phyloP scores from a whole-genome alignment of 768 basidiomycete species.

The Mrakia blollopis region DNA sequence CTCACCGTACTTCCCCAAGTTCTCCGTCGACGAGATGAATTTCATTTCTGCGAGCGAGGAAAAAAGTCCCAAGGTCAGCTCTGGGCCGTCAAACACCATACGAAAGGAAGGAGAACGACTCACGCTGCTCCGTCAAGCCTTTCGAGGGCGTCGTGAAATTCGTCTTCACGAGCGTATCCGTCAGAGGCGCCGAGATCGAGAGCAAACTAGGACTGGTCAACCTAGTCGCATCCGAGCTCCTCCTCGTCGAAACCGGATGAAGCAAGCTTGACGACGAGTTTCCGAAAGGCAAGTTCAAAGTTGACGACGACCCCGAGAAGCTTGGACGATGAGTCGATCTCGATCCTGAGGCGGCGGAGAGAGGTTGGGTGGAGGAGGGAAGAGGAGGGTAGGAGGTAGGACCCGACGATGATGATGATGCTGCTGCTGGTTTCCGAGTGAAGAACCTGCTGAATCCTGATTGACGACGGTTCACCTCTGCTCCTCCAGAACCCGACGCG shows the following conservation, averaged over 20 bases:
- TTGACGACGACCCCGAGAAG: not conserved
- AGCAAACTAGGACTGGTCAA: not conserved
- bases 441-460: slow-evolving; percentile 9
- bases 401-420: not conserved
- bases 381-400: slow-evolving; percentile 1
- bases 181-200: slow-evolving; percentile 6
- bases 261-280: not conserved
- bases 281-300: not conserved
- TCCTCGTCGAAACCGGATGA: slow-evolving; percentile 10
- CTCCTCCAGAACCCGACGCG: not conserved
- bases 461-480: not conserved
- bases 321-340: not conserved
- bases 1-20: slow-evolving; percentile 12
- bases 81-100: not conserved
- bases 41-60: not conserved
- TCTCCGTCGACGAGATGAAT: slow-evolving; percentile 16
- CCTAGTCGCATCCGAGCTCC: not conserved
- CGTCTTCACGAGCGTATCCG: slow-evolving; percentile 9
- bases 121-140: not conserved
- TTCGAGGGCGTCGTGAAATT: not conserved
- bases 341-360: not conserved
- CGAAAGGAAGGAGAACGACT: not conserved
- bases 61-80: not conserved
- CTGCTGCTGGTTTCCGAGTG: not conserved
- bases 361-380: not conserved